phyloP scores from a whole-genome alignment of 192 early-diverging fungal genomes.

The Backusella macrospora region DNA sequence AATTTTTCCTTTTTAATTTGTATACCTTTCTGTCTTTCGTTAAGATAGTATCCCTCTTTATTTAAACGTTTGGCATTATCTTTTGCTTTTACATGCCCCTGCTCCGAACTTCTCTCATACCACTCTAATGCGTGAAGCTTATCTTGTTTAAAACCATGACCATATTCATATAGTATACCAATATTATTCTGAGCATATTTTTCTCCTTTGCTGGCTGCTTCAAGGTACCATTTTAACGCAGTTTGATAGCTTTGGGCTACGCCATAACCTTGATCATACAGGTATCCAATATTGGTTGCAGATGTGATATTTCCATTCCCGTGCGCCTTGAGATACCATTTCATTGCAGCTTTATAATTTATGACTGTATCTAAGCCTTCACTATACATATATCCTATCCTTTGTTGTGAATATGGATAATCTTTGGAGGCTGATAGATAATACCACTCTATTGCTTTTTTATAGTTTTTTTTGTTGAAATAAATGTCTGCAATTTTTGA shows the following conservation, averaged over 20 bases:
- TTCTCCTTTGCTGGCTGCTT: slow-evolving; percentile 6
- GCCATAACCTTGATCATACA: neutral
- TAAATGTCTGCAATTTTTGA: neutral
- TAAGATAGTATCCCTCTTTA: neutral
- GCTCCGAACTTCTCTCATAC: neutral
- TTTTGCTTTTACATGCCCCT: neutral
- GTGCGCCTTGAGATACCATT: neutral
- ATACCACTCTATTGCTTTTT: slow-evolving; percentile 3
- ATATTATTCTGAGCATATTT: neutral
- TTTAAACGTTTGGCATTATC: neutral
- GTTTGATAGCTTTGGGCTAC: neutral
- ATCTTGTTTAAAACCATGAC: neutral
- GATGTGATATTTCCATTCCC: neutral
- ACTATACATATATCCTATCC: neutral
- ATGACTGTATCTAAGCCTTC: neutral
- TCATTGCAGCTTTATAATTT: neutral
- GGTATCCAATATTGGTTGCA: neutral
- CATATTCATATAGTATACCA: neutral
- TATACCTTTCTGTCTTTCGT: neutral
- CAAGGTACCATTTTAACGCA: neutral
- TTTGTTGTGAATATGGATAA: neutral
- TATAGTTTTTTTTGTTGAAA: neutral
- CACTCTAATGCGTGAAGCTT: neutral
- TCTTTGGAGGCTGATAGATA: neutral
- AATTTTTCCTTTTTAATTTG: neutral